A percentile compares a stretch with the other conserved stretches of the same genome.
phyloP scores from a whole-genome alignment of 208 protist genomes.

The Trypanosoma mega region DNA sequence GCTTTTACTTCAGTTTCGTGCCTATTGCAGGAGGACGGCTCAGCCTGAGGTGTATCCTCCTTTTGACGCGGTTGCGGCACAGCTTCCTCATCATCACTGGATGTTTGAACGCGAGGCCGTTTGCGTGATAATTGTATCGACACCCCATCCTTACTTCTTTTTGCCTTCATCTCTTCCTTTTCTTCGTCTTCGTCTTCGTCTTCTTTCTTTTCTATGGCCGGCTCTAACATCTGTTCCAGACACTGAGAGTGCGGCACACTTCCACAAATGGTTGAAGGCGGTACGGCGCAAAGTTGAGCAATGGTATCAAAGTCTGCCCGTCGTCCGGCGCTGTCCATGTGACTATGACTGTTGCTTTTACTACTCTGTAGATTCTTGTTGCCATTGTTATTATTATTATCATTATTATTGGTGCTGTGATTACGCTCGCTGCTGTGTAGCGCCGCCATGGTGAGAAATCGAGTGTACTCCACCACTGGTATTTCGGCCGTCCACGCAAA shows the following conservation, averaged over 20 bases:
- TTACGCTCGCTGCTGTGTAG: constrained; percentile 13
- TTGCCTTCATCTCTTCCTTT: neutral
- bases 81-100: too few species aligned
- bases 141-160: neutral
- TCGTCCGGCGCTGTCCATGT: too few species aligned
- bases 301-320: constrained; percentile 45
- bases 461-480: constrained; percentile 61
- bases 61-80: too few species aligned
- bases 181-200: neutral
- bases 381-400: neutral
- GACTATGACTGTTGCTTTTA: too few species aligned
- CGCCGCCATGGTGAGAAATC: constrained; percentile 40
- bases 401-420: neutral
- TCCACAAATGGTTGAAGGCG: constrained; percentile 16
- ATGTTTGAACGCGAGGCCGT: neutral
- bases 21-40: too few species aligned
- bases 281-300: constrained; percentile 27
- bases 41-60: too few species aligned
- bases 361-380: too few species aligned
- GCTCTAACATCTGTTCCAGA: neutral
- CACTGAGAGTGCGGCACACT: constrained; percentile 19
- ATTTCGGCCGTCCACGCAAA: constrained; percentile 69
- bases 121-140: neutral
- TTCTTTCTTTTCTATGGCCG: neutral
- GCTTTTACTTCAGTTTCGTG: too few species aligned